Evolutionary conservation across 139 green algal genomes (phyloP), one percentile per base, ranked within the genome.

Genomic region (Chlorella sp.): DNA sequence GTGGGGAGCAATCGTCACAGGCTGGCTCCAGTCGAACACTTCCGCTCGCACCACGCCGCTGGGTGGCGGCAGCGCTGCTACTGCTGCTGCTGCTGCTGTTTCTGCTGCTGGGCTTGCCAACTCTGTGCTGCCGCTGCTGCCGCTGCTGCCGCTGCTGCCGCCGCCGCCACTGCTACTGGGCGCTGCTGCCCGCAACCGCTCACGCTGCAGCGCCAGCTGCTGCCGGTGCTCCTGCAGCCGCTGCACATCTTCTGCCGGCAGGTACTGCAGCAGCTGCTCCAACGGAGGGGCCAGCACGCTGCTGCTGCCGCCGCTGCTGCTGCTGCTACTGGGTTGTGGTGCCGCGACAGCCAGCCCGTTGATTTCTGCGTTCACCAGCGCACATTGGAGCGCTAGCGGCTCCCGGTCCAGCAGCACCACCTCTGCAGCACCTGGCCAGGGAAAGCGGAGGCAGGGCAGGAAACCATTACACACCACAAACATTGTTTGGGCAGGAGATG

Each of bases 391-490:
- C 20, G 94, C 93, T 47, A 96, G 85, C 0, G 92, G 90, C 88
- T 98, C 95, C 1, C 95, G 84, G 86, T 98, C 95, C 23, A 96
- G 80, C 80, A 98, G 89, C 17, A 95, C 89, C 38, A 97, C 94
- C 67, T 94, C 79, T 15, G 30, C 26, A 1, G 94, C 94, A 2
- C 94, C 93, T 93, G 91, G 7, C 7, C 38, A 39, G 32, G 0
- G 44, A 57, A 1, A 55, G 28, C 5, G 28, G 16, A 17, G 38
- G 15, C 6, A 41, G 68, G 34, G 34, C n/a, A n/a, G n/a, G n/a
- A n/a, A n/a, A n/a, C n/a, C n/a, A n/a, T n/a, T n/a, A n/a, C n/a
- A n/a, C n/a, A n/a, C n/a, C n/a, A n/a, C n/a, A n/a, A n/a, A n/a
- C n/a, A n/a, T n/a, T n/a, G n/a, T n/a, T n/a, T n/a, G n/a, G n/a